Conservation (phyloP, 371 early-diverging fungal genomes). For the Circinella minor region DNA sequence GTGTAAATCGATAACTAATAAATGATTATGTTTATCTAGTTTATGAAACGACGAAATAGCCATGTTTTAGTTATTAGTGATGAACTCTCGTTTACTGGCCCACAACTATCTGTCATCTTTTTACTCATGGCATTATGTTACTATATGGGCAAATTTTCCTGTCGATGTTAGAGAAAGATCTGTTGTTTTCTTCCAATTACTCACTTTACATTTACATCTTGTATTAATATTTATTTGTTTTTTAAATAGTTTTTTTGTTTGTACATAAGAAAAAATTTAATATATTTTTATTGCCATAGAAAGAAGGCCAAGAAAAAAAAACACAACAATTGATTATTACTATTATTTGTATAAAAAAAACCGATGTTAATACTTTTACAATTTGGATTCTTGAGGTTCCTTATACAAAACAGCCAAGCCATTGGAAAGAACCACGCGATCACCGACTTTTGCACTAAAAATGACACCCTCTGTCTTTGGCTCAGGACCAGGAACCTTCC, state of each 20-base stretch:
- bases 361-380: slow-evolving; percentile 20
- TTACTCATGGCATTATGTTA: slow-evolving; percentile 48
- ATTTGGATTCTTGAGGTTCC: slow-evolving; percentile 28
- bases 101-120: slow-evolving; percentile 44
- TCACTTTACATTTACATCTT: not conserved
- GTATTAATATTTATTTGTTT: not conserved
- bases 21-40: not conserved
- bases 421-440: slow-evolving; percentile 53
- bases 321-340: too few relatives aligned
- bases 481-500: slow-evolving; percentile 55
- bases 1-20: too few relatives aligned
- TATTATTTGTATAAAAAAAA: too few relatives aligned
- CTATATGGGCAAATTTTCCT: slow-evolving; percentile 54
- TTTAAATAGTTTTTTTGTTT: not conserved
- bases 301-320: too few relatives aligned
- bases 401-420: slow-evolving; percentile 53
- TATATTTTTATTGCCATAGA: too few relatives aligned
- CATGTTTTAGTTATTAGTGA: slow-evolving; percentile 41
- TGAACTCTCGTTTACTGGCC: slow-evolving; percentile 51
- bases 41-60: slow-evolving; percentile 29
- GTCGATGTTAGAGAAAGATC: slow-evolving; percentile 32
- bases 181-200: not conserved
- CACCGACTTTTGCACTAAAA: slow-evolving; percentile 57
- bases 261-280: too few relatives aligned
- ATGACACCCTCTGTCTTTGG: slow-evolving; percentile 48